A percentile compares a stretch with the other conserved stretches of the same genome.
Conservation (phyloP, 306 rosid species). For the Glycyrrhiza uralensis region DNA sequence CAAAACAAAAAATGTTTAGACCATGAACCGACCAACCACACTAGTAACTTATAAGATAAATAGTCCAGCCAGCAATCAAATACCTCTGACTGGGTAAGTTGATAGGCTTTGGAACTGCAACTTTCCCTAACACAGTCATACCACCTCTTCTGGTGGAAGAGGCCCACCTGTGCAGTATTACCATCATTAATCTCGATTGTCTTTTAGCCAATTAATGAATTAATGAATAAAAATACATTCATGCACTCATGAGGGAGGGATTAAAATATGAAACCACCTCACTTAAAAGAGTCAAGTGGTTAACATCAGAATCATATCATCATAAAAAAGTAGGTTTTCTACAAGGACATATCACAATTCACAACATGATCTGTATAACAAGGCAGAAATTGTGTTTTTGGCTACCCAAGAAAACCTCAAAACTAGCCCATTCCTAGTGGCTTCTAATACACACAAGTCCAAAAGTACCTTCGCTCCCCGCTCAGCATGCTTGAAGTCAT, state of each 20-base stretch:
- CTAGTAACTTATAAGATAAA: conserved; percentile 10
- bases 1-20: conserved; percentile 36
- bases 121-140: conserved; percentile 93
- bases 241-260: not conserved
- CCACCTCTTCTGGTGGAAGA: conserved; percentile 88
- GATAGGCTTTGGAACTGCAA: conserved; percentile 88
- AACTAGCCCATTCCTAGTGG: not conserved
- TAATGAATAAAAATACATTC: not conserved
- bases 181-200: conserved; percentile 10
- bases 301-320: conserved; percentile 5
- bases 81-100: conserved; percentile 98
- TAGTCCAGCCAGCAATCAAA: conserved; percentile 18
- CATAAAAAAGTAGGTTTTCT: not conserved
- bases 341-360: not conserved
- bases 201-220: not conserved
- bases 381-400: not conserved
- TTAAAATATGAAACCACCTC: conserved; percentile 6
- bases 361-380: not conserved
- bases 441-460: not conserved
- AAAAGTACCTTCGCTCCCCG: conserved; percentile 84
- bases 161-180: conserved; percentile 58
- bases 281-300: not conserved
- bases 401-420: not conserved
- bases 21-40: conserved; percentile 17
- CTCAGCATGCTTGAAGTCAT: conserved; percentile 80